Evolutionary conservation across 129 eudicot genomes (phyloP), one percentile per base, ranked within the genome.

Genomic region (Pittosporum tobira): DNA sequence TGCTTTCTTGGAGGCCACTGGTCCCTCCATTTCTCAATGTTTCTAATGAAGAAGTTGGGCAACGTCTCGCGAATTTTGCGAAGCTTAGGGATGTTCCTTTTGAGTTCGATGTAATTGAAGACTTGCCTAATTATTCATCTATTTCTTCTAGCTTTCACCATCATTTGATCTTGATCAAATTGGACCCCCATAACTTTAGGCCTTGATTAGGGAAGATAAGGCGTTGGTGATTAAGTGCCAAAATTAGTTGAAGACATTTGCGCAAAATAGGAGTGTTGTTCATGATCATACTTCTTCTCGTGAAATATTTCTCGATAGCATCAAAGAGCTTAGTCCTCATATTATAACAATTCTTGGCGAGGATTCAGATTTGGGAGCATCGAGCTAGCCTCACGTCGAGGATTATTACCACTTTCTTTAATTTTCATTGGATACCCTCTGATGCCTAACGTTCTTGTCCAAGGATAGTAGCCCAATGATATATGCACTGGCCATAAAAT

Each of bases 341-440:
- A 59, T 79, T 15, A 59, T 85, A 51, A 85, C 84, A 13, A 54
- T 85, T 8, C 82, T 85, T 1, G 95, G 81, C 13, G 95, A 85
- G 67, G 95, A 85, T 49, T 81, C 79, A 0, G 95, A 85, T 55
- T 26, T 78, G 66, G 81, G 75, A 12, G 62, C 77, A 18, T 57
- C 82, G 29, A 78, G 70, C n/a, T n/a, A n/a, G n/a, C 51, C 75
- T 85, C 15, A 73, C 81, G 19, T 70, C 83, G 42, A 81, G 95
- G 48, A 81, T 85, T 24, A n/a, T n/a, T n/a, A 68, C 83, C 31
- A 64, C 88, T 29, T 75, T 89, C 45, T 81, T 85, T 48, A 85
- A 85, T 46, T 85, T 81, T 64, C 52, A 81, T 27, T 85, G 95
- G 95, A 85, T 85, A 54, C 95, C 95, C 11, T 85, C 81, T 54